These are phyloP conservation scores for Cordyceps pruinosa DNA, from an alignment of 2,329 filamentous ascomycete genomes.

Conservation along the genomic window DNA sequence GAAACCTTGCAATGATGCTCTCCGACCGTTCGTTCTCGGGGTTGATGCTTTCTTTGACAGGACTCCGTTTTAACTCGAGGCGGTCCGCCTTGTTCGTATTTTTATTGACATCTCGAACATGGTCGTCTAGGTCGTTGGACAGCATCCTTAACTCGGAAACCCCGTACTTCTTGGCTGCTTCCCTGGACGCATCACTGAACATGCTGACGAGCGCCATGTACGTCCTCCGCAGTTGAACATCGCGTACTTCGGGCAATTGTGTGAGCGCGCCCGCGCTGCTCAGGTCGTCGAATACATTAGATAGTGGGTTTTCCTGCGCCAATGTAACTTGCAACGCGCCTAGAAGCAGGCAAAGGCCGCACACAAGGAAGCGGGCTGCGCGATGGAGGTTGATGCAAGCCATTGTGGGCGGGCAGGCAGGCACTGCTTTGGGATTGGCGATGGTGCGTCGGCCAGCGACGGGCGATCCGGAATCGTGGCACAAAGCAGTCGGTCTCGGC, in stretches of 20 bases:
- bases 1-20: not conserved
- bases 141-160: slow-evolving; percentile 12
- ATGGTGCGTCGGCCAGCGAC: not conserved
- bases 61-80: slow-evolving; percentile 4
- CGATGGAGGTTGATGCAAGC: not conserved
- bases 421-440: not conserved
- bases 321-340: not conserved
- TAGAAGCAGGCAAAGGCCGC: not conserved
- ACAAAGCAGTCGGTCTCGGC: not conserved
- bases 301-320: not conserved
- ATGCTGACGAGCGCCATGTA: slow-evolving; percentile 16
- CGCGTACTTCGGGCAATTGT: not conserved
- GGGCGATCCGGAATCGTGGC: not conserved
- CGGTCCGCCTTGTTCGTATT: slow-evolving; percentile 12
- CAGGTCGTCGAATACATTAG: not conserved
- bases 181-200: slow-evolving; percentile 14
- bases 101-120: slow-evolving; percentile 11
- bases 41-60: not conserved
- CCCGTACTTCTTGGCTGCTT: slow-evolving; percentile 10
- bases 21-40: not conserved
- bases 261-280: not conserved
- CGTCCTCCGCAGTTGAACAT: slow-evolving; percentile 12
- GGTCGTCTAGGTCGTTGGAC: slow-evolving; percentile 13
- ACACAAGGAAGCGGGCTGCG: not conserved
- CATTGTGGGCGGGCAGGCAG: not conserved